Percentiles rank a stretch among this genome's conserved stretches.
Conservation (phyloP, 1,139 yeast species). For the Casaregolazyma suthepensis region DNA sequence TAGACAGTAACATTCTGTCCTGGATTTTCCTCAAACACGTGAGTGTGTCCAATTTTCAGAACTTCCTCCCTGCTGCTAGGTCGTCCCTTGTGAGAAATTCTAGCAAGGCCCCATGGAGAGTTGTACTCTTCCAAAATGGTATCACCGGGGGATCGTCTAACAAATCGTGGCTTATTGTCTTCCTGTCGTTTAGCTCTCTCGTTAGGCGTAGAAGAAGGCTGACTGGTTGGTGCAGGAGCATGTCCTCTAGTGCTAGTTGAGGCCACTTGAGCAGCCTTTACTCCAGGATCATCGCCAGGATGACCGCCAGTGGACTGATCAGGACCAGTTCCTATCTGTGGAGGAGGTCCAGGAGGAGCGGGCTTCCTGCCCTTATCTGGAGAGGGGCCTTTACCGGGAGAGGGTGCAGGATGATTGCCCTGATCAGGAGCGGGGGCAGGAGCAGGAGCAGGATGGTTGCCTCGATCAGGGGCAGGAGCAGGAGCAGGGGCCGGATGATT, state of each 20-base stretch:
- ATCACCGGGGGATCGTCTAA: neutral
- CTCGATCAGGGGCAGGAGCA: neutral
- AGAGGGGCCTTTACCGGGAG: neutral
- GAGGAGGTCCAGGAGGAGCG: neutral
- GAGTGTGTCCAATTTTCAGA: slow-evolving; percentile 27
- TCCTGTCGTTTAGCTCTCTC: neutral
- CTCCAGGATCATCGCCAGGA: neutral
- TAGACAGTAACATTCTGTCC: slow-evolving; percentile 51
- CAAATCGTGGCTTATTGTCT: neutral
- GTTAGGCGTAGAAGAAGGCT: neutral
- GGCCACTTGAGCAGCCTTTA: neutral
- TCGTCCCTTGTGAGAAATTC: slow-evolving; percentile 40
- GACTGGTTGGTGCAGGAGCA: neutral
- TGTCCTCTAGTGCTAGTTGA: neutral
- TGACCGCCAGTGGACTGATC: neutral
- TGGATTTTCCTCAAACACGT: slow-evolving; percentile 31
- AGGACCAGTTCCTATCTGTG: neutral
- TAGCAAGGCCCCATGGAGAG: slow-evolving; percentile 56
- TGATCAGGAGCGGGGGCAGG: too few relatives aligned
- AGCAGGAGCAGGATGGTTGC: neutral
- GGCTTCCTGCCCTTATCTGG: neutral
- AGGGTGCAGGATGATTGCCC: too few relatives aligned
- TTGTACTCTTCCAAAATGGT: slow-evolving; percentile 28
- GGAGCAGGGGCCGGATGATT: neutral
- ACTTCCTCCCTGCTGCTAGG: slow-evolving; percentile 37